Base-by-base conservation (phyloP, 2,329 filamentous ascomycete genomes). In the Acephala macrosclerotiorum region DNA sequence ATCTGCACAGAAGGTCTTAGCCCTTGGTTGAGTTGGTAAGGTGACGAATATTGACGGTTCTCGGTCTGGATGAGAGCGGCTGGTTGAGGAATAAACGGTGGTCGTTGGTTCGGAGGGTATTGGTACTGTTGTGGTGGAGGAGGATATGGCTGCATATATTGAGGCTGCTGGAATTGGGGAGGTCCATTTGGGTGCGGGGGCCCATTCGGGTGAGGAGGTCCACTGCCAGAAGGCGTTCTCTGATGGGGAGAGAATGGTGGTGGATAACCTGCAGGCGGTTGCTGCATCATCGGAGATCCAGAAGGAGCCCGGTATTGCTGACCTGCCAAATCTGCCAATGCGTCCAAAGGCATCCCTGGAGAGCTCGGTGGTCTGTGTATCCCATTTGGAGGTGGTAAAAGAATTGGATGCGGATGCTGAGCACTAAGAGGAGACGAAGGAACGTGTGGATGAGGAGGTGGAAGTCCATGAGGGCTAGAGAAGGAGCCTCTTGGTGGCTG, bases 1-100 rank as follows among this genome's bases (percentile, higher is more conserved):
- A 47, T 61, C 61, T 45, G 68, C 38, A 67, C 58, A 53, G 60
- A 55, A 51, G 65, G 61, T 58, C 67, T 70, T 58, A 69, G 68
- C 14, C 45, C 68, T 69, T 74, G 72, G 45, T 65, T 72, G 58
- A 70, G 64, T 64, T 76, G 75, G 57, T 77, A 77, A 16, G 75
- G 76, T 33, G 75, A 77, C 53, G 72, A 76, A 45, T 77, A 76
- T 29, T 75, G 72, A 33, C 74, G 71, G 38, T 70, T 71, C 47
- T 76, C 71, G 1, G 68, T 63, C 36, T 68, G 68, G 55, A 70
- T 63, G 22, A 74, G 64, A 61, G 63, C 65, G 22, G 71, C 66
- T 4, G 64, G 66, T 53, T 26, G 49, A 58, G 68, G 69, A 18
- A 69, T 65, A 65, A 71, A 75, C n/a, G 66, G 65, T 45, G 68